phyloP scores from a whole-genome alignment of 2,329 filamentous ascomycete species.

The Corynespora cassiicola region DNA sequence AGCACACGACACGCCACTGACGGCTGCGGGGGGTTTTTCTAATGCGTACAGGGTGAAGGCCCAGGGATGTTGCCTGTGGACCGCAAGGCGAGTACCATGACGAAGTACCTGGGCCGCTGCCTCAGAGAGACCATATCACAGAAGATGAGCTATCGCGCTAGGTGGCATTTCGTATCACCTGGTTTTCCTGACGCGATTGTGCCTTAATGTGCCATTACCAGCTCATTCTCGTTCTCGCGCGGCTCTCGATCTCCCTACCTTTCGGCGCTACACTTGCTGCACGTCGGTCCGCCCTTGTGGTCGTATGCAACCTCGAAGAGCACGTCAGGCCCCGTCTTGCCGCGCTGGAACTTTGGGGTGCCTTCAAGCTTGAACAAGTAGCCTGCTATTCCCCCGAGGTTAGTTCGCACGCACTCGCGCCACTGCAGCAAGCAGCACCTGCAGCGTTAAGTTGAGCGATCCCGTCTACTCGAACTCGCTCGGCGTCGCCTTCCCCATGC shows the following conservation, averaged over 20 bases:
- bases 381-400: constrained; percentile 6
- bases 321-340: constrained; percentile 10
- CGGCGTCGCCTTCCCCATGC: constrained; percentile 10
- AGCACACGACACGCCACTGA: no score
- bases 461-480: constrained; percentile 6
- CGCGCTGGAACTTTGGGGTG: constrained; percentile 10
- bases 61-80: no score
- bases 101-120: no score
- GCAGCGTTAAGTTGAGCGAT: constrained; percentile 1
- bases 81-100: no score
- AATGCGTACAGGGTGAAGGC: no score
- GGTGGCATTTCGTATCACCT: constrained; percentile 8
- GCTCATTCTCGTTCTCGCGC: constrained; percentile 5
- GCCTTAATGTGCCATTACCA: constrained; percentile 23
- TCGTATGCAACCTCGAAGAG: constrained; percentile 18
- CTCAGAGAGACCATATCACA: no score
- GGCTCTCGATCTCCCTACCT: background rate
- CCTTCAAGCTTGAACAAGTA: constrained; percentile 6
- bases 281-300: constrained; percentile 9
- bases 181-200: constrained; percentile 7
- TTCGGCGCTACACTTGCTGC: constrained; percentile 8
- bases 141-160: constrained; percentile 47
- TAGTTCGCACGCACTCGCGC: constrained; percentile 10
- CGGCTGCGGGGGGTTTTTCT: no score
- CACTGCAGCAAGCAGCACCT: constrained; percentile 10